Evolutionary conservation across 2,329 filamentous ascomycete species (phyloP), one percentile per base, ranked within the genome.

Genomic region (Aspergillus aculeatus): DNA sequence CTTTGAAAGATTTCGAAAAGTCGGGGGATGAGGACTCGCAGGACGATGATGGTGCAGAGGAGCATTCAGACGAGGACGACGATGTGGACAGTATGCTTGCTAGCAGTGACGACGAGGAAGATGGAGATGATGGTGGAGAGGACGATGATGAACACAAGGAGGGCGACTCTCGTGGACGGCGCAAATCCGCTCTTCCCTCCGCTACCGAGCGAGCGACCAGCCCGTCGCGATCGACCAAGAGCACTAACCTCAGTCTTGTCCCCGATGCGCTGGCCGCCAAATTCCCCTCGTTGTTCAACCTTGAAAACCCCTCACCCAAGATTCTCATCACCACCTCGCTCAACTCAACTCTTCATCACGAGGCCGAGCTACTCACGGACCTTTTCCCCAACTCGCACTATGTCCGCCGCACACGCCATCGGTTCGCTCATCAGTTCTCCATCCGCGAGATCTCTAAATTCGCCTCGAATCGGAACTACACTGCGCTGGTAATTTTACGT

Each of bases 281-380:
- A 73, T 89, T 87, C 69, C 86, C 84, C 3, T 76, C 79, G 6
- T 79, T 88, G 24, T 89, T 86, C 77, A 67, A 85, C 31, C 67
- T 70, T 14, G 74, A 78, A 62, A 70, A 82, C 35, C 83, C 81
- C 58, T 77, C 78, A 60, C 93, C 95, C 54, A 96, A 97, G 77
- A 87, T 98, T 64, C 87, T 99, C 44, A 85, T 99, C 71, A 99
- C 95, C 0, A 98, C 95, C 7, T 90, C 88, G 12, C 83, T 97
- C 69, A 93, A 96, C 79, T 92, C 90, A 12, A 94, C 89, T 1
- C 85, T 98, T 12, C 94, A 99, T 81, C 77, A 88, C 62, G 87
- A 96, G 80, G 93, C 92, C 52, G 78, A 90, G 60, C 83, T 92
- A 47, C 84, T 98, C 61, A 90, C 89, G 62, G 84, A 85, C 10